Conservation (phyloP, 2,329 filamentous ascomycete genomes). For the Neonectria magnoliae region DNA sequence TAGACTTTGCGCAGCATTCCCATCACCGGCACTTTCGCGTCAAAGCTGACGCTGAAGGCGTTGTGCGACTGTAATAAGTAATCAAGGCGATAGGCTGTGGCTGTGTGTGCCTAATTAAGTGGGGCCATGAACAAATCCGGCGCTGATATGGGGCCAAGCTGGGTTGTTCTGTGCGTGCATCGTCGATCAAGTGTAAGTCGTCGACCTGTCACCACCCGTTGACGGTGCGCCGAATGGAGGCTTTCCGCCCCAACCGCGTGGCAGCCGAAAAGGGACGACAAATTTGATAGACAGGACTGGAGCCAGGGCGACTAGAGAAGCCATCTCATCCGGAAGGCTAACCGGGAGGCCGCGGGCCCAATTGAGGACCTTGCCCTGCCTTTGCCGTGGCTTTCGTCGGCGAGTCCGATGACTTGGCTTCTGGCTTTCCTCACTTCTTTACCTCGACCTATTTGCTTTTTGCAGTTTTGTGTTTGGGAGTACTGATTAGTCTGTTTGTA, state of each 20-base stretch:
- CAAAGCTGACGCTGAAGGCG: neutral
- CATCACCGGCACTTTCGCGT: neutral
- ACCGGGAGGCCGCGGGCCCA: constrained; percentile 23
- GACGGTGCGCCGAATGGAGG: constrained; percentile 12
- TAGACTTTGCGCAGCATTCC: constrained; percentile 38
- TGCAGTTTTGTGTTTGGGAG: neutral
- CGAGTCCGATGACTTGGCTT: neutral
- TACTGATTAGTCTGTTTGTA: neutral
- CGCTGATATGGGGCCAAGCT: constrained; percentile 15
- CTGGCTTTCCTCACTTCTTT: neutral
- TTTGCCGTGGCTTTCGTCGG: constrained; percentile 6
- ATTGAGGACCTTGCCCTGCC: constrained; percentile 3
- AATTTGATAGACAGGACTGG: constrained; percentile 17
- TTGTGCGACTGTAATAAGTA: constrained; percentile 8
- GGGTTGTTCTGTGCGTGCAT: constrained; percentile 9
- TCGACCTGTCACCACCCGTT: constrained; percentile 8
- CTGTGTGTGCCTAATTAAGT: neutral
- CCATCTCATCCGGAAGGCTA: neutral
- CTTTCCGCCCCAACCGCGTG: constrained; percentile 29
- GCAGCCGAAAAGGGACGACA: constrained; percentile 1
- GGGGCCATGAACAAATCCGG: constrained; percentile 19
- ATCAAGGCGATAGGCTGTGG: constrained; percentile 11
- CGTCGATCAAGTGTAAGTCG: constrained; percentile 11
- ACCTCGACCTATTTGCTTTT: constrained; percentile 13
- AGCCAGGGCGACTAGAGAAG: neutral